Percentiles rank a stretch among this genome's conserved stretches.
Evolutionary conservation across 805 yeast genomes (phyloP).

Genomic region (Teunomyces funiuensis): DNA sequence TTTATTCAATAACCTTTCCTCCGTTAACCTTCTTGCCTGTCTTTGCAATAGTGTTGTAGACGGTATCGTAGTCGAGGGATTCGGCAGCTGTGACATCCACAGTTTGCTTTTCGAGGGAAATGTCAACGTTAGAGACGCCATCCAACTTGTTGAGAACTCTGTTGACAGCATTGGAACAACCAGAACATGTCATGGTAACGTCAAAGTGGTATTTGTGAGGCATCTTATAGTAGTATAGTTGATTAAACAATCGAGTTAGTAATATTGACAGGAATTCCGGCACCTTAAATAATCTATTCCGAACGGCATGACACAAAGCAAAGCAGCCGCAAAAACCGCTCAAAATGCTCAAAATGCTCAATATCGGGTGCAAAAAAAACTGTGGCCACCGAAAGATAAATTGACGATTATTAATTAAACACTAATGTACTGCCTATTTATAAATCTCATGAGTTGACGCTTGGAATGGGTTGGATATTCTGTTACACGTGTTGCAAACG

Average conservation of each 20-base stretch:
- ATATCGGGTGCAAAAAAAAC: no score
- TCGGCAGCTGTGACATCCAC: slow-evolving; percentile 71
- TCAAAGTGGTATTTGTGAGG: slow-evolving; percentile 72
- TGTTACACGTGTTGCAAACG: background rate
- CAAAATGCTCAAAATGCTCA: background rate
- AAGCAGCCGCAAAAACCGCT: background rate
- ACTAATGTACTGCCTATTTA: slow-evolving; percentile 1
- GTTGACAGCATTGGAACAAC: slow-evolving; percentile 86
- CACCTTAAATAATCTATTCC: background rate
- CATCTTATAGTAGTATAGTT: slow-evolving; percentile 26
- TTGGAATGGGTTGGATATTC: slow-evolving; percentile 4
- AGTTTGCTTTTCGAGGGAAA: slow-evolving; percentile 76
- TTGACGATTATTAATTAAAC: background rate
- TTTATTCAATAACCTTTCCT: slow-evolving; percentile 53
- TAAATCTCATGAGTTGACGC: slow-evolving; percentile 1
- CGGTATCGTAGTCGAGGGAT: slow-evolving; percentile 66
- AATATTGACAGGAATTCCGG: background rate
- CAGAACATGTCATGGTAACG: slow-evolving; percentile 83
- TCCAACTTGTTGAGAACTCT: slow-evolving; percentile 68
- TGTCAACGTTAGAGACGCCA: slow-evolving; percentile 72
- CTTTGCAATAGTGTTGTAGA: slow-evolving; percentile 77
- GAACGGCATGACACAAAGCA: background rate
- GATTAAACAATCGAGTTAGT: background rate
- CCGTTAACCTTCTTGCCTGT: slow-evolving; percentile 83
- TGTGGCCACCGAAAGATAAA: background rate